Conservation (phyloP, 495 filamentous ascomycete species). For the Annulohypoxylon moriforme region DNA sequence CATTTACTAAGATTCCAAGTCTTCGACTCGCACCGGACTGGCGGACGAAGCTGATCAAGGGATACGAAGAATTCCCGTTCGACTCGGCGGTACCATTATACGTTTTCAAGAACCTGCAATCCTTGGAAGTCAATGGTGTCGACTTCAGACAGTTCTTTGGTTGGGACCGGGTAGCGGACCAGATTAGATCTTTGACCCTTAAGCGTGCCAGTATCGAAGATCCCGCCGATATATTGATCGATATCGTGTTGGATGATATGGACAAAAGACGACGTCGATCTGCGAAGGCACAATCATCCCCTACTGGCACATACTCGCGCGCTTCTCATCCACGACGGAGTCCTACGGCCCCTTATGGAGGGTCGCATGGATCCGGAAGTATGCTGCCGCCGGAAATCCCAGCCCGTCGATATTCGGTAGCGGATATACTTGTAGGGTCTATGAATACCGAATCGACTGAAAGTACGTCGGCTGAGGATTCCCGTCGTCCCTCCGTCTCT, state of each 20-base stretch:
- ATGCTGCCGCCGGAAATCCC: constrained; percentile 71
- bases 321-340: constrained; percentile 68
- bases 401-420: constrained; percentile 59
- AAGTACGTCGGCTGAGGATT: constrained; percentile 47
- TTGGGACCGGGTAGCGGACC: constrained; percentile 93
- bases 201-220: constrained; percentile 90
- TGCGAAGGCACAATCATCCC: constrained; percentile 83
- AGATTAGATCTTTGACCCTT: constrained; percentile 88
- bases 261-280: constrained; percentile 89
- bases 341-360: constrained; percentile 65
- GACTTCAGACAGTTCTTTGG: constrained; percentile 97
- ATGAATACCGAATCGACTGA: constrained; percentile 56
- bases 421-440: constrained; percentile 59
- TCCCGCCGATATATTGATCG: constrained; percentile 85
- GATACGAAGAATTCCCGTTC: constrained; percentile 98
- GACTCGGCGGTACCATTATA: constrained; percentile 96
- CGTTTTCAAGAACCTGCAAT: constrained; percentile 95
- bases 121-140: constrained; percentile 91
- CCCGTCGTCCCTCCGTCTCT: constrained; percentile 54
- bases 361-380: constrained; percentile 67
- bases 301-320: constrained; percentile 72
- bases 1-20: constrained; percentile 98
- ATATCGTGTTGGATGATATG: constrained; percentile 96
- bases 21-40: constrained; percentile 89
- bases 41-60: constrained; percentile 85